These are phyloP conservation scores for Claviceps arundinis DNA, from an alignment of 2,329 filamentous ascomycete genomes.

Conservation along the genomic window DNA sequence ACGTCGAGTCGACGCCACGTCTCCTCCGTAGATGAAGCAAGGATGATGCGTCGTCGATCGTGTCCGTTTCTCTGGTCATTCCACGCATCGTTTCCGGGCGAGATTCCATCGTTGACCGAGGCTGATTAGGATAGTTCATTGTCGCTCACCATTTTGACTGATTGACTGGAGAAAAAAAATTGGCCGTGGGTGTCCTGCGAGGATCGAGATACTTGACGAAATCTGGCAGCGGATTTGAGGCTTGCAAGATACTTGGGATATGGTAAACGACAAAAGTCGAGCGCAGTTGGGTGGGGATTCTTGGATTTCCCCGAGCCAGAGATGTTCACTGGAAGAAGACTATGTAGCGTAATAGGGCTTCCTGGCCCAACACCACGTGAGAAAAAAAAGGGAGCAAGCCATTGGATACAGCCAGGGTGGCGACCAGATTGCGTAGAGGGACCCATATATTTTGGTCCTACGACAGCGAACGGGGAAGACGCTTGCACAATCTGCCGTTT, in stretches of 20 bases:
- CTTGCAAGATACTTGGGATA: constrained; percentile 34
- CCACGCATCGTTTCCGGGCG: constrained; percentile 9
- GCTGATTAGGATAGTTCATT: constrained; percentile 9
- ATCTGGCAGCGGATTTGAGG: constrained; percentile 43
- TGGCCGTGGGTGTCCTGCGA: constrained; percentile 32
- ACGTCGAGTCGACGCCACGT: constrained; percentile 9
- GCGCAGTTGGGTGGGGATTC: constrained; percentile 22
- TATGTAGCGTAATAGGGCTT: constrained; percentile 29
- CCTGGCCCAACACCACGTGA: constrained; percentile 25
- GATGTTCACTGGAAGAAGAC: constrained; percentile 23
- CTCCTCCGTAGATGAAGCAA: constrained; percentile 5
- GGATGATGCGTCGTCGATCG: constrained; percentile 9
- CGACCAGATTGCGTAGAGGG: not conserved
- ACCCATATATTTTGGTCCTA: constrained; percentile 5
- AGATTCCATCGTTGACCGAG: constrained; percentile 8
- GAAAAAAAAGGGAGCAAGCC: not conserved
- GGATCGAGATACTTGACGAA: constrained; percentile 35
- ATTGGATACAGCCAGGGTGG: constrained; percentile 9
- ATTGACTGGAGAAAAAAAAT: constrained; percentile 28
- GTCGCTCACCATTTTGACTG: constrained; percentile 57
- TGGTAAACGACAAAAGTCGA: constrained; percentile 38
- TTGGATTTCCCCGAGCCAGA: constrained; percentile 20
- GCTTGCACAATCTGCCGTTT: constrained; percentile 5
- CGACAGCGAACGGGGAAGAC: constrained; percentile 5
- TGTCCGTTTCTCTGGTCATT: not conserved